Evolutionary conservation across 305 asterid species (phyloP), one percentile per base, ranked within the genome.

Genomic region (Petunia hybrid): DNA sequence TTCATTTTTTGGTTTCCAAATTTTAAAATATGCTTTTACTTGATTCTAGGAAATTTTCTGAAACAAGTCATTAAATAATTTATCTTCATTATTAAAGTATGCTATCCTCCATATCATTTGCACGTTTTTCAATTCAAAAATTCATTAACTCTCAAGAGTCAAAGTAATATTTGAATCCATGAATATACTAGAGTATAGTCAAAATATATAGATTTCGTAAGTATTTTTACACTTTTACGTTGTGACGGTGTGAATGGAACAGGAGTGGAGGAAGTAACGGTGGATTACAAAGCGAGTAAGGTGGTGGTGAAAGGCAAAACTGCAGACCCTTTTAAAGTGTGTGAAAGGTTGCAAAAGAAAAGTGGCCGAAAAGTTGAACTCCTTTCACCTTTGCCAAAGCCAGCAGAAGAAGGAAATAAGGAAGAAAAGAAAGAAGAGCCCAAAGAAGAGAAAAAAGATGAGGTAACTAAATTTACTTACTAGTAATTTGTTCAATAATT

Each of bases 371-470:
- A 85, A 87, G 89, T 80, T 31, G 85, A 88, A 46, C 79, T 86
- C 3, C 71, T 88, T 76, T 88, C 89, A 9, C 88, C 82, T 78
- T 59, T 82, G 9, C 83, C 86, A 1, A 75, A 78, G 64, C 84
- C 86, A n/a, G 82, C 80, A 4, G 62, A 81, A 9, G 83, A 80
- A 41, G 35, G 64, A 38, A 55, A 4, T 1, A 55, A 46, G 53
- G 76, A 69, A 8, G 76, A 69, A 22, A 46, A 71, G 35, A 85
- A 84, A 39, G 86, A 82, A 14, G 83, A 76, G 3, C 85, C 90
- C 64, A 87, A 87, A 66, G 86, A 85, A 84, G 89, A 89, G 61
- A 89, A 87, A 40, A 87, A 89, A 85, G 87, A 83, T 42, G 91
- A 93, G 97, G 93, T 92, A 87, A 71, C 42, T n/a, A 41, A 10